Conservation (phyloP, 1,139 yeast genomes). For the Suhomyces anneliseae region DNA sequence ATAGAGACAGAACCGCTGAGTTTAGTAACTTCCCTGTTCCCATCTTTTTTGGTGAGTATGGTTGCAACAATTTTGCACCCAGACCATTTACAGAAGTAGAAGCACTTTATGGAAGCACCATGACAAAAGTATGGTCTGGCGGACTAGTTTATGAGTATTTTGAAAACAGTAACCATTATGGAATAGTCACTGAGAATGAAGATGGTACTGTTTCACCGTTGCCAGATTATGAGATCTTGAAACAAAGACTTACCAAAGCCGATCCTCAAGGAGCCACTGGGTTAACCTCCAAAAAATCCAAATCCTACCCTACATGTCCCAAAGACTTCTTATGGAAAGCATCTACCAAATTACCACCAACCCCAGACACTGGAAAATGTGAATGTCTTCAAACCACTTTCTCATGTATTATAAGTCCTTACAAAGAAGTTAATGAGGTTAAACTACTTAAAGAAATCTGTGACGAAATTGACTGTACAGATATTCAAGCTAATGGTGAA, state of each 20-base stretch:
- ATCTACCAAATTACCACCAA: conserved; percentile 46
- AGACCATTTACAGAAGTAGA: conserved; percentile 56
- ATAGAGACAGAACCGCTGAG: conserved; percentile 52
- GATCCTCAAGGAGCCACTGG: conserved; percentile 27
- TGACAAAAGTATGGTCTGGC: conserved; percentile 44
- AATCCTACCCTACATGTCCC: conserved; percentile 23
- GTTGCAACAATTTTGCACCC: conserved; percentile 54
- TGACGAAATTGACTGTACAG: conserved; percentile 49
- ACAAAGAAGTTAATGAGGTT: conserved; percentile 29
- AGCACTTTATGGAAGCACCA: conserved; percentile 34
- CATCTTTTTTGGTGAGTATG: conserved; percentile 61
- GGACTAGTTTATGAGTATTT: conserved; percentile 43
- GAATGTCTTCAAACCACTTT: conserved; percentile 53
- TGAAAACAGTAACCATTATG: conserved; percentile 37
- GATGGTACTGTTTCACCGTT: conserved; percentile 35
- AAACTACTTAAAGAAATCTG: conserved; percentile 50
- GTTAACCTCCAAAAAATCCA: conserved; percentile 5
- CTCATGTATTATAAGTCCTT: conserved; percentile 49
- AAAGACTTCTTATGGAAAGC: conserved; percentile 40
- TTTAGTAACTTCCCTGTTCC: conserved; percentile 52
- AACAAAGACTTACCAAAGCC: conserved; percentile 31
- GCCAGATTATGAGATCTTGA: conserved; percentile 44
- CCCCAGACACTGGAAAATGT: conserved; percentile 57
- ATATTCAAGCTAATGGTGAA: conserved; percentile 48
- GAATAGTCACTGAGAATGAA: conserved; percentile 29